Percentiles rank a stretch among this genome's conserved stretches.
Evolutionary conservation across 148 eudicot species (phyloP).

Genomic region (Oxyria digyna): DNA sequence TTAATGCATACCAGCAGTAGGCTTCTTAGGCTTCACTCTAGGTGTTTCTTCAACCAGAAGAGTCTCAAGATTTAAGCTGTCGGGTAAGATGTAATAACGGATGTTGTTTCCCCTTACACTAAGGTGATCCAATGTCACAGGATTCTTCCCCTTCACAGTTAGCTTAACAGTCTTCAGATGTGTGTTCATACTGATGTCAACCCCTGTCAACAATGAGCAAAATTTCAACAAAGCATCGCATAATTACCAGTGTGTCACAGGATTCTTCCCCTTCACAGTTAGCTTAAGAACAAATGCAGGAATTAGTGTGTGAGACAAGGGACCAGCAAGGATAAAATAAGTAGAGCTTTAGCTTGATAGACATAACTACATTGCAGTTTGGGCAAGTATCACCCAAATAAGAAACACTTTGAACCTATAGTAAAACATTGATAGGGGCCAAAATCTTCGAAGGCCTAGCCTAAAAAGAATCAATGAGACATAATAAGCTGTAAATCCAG

Average conservation of each 20-base stretch:
- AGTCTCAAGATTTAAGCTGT: slow-evolving; percentile 66
- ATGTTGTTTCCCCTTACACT: slow-evolving; percentile 73
- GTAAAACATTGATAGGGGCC: not conserved
- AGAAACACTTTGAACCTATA: not conserved
- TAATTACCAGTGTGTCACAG: not conserved
- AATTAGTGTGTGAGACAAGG: not conserved
- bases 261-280: no score
- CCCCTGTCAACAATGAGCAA: slow-evolving; percentile 23
- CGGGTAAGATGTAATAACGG: slow-evolving; percentile 68
- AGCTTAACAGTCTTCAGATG: slow-evolving; percentile 71
- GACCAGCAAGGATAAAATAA: not conserved
- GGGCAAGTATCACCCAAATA: not conserved
- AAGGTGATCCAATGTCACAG: slow-evolving; percentile 52
- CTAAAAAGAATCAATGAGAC: not conserved
- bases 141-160: slow-evolving; percentile 61
- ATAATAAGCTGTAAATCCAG: not conserved
- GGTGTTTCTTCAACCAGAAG: slow-evolving; percentile 68
- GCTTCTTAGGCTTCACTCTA: slow-evolving; percentile 61
- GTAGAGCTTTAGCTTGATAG: not conserved
- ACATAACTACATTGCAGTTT: not conserved
- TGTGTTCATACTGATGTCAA: slow-evolving; percentile 77
- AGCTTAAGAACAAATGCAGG: not conserved
- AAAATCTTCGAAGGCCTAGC: not conserved
- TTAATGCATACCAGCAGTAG: slow-evolving; percentile 38
- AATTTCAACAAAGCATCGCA: not conserved